These are phyloP conservation scores for Fraxinus anomala DNA, from an alignment of 257 asterid species.

Conservation along the genomic window DNA sequence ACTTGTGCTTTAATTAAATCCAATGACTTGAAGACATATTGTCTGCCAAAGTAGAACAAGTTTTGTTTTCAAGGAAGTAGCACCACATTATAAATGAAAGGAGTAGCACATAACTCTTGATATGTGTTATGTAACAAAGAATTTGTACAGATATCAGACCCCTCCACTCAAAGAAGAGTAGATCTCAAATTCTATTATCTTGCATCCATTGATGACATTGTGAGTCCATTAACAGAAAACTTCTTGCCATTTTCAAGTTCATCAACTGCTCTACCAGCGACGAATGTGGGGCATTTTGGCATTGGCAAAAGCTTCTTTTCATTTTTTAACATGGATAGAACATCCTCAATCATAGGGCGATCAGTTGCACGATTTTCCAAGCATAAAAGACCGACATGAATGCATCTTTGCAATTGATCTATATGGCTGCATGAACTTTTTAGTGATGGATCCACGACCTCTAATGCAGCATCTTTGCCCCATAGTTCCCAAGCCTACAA, in stretches of 20 bases:
- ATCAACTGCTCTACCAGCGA: conserved; percentile 28
- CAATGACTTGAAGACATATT: no score
- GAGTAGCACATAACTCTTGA: no score
- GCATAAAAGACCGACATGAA: conserved; percentile 55
- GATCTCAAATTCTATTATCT: conserved; percentile 3
- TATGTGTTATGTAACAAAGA: no score
- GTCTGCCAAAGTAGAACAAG: no score
- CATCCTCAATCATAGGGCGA: conserved; percentile 54
- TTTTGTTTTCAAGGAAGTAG: no score
- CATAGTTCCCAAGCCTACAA: conserved; percentile 67
- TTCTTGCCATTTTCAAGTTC: conserved; percentile 10
- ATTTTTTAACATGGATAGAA: conserved; percentile 48
- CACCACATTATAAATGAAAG: no score
- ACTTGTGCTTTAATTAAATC: no score
- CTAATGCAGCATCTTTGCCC: conserved; percentile 37
- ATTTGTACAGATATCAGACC: neutral
- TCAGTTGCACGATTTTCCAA: conserved; percentile 50
- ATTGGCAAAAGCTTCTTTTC: conserved; percentile 33
- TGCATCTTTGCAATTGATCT: conserved; percentile 40
- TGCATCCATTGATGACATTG: conserved; percentile 34
- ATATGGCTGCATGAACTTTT: conserved; percentile 30
- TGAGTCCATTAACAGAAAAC: conserved; percentile 32
- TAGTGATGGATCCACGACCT: conserved; percentile 47
- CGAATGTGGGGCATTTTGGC: conserved; percentile 50
- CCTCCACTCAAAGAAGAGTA: neutral